A percentile compares a stretch with the other conserved stretches of the same genome.
phyloP scores from a whole-genome alignment of 306 rosid species.

The Oxytropis ochrocephala region DNA sequence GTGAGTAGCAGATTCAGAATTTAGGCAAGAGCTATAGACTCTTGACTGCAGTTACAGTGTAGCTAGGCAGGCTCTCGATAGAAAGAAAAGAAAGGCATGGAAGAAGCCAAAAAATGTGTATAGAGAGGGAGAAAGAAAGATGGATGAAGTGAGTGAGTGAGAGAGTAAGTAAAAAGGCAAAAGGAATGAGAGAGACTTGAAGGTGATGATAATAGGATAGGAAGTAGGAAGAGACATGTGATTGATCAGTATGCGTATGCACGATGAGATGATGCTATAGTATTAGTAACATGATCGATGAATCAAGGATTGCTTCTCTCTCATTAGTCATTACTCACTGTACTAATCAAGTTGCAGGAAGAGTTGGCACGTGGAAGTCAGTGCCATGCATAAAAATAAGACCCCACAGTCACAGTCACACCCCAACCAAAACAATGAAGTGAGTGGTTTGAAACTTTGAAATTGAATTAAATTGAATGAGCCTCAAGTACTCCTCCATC shows the following conservation, averaged over 20 bases:
- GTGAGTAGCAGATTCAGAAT: neutral
- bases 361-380: slow-evolving; percentile 12
- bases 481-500: too few relatives aligned
- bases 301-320: neutral
- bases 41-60: slow-evolving; percentile 38
- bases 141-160: slow-evolving; percentile 35
- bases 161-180: slow-evolving; percentile 38
- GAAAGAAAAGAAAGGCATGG: neutral
- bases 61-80: neutral
- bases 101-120: slow-evolving; percentile 13
- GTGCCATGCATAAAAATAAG: slow-evolving; percentile 6
- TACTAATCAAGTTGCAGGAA: neutral
- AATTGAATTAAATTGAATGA: too few relatives aligned
- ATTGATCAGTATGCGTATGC: neutral
- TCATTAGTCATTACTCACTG: neutral
- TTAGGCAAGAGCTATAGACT: neutral
- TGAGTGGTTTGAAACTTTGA: too few relatives aligned
- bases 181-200: slow-evolving; percentile 44
- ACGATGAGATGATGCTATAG: neutral
- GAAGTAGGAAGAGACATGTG: neutral
- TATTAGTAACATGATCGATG: neutral
- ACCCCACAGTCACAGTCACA: neutral
- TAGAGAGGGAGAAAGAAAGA: slow-evolving; percentile 4
- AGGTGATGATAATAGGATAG: neutral
- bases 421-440: neutral